Evolutionary conservation across 1,284 basidiomycete genomes (phyloP).

Genomic region (Cryptococcus sp.): DNA sequence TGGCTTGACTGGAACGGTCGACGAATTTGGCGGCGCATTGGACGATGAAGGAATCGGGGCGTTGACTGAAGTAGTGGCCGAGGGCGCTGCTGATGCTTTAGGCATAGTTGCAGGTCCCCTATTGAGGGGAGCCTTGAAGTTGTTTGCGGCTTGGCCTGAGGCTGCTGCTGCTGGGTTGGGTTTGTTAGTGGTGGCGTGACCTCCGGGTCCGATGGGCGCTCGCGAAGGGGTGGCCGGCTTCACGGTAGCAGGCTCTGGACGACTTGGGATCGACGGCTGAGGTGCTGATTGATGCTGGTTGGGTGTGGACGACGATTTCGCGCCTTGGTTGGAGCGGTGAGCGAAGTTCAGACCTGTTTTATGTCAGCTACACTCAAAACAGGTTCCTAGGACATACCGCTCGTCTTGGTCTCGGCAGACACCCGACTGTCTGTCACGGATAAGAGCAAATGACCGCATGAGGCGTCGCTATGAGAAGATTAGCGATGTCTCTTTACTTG

Average conservation of each 20-base stretch:
- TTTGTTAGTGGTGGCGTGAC: not conserved
- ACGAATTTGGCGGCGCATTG: constrained; percentile 52
- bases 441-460: constrained; percentile 82
- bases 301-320: constrained; percentile 20
- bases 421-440: constrained; percentile 89
- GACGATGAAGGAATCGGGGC: constrained; percentile 16
- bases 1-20: constrained; percentile 16
- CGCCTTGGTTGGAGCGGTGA: constrained; percentile 41
- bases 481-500: no score
- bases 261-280: constrained; percentile 32
- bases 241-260: constrained; percentile 44
- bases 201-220: constrained; percentile 13
- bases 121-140: constrained; percentile 12
- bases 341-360: constrained; percentile 88
- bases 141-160: not conserved
- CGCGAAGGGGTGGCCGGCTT: constrained; percentile 33
- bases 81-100: constrained; percentile 12
- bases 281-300: constrained; percentile 8
- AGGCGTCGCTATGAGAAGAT: constrained; percentile 70
- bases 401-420: constrained; percentile 85
- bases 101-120: constrained; percentile 3
- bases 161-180: constrained; percentile 6
- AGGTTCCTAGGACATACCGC: constrained; percentile 62
- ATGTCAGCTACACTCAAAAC: constrained; percentile 3
- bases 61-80: constrained; percentile 4